These are phyloP conservation scores for Strobilomyces confusus DNA, from an alignment of 768 basidiomycete species.

Conservation along the genomic window DNA sequence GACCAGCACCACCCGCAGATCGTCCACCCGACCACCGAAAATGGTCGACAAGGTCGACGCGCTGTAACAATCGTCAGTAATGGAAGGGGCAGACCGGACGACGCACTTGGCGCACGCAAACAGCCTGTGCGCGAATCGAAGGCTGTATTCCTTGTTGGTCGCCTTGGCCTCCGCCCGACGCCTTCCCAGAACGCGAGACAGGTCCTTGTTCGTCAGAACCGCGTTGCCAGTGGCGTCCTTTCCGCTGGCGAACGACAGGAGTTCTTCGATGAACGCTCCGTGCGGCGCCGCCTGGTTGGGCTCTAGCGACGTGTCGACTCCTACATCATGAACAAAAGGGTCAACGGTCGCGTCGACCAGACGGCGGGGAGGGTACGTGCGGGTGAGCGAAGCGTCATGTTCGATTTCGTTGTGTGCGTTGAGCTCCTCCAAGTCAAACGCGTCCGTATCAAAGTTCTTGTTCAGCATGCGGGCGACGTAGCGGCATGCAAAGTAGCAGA, in stretches of 20 bases:
- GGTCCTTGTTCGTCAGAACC: constrained; percentile 53
- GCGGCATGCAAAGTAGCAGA: constrained; percentile 60
- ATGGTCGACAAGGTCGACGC: constrained; percentile 51
- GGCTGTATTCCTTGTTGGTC: constrained; percentile 54
- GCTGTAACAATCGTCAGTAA: constrained; percentile 31
- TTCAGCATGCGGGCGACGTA: constrained; percentile 54
- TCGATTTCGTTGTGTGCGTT: constrained; percentile 8
- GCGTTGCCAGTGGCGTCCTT: constrained; percentile 45
- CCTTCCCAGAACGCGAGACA: constrained; percentile 53
- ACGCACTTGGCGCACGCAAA: constrained; percentile 69
- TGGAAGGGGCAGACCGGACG: background rate
- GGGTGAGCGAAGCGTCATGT: constrained; percentile 17
- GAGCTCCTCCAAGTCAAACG: constrained; percentile 52
- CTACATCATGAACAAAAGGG: constrained; percentile 31
- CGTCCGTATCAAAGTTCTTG: constrained; percentile 52
- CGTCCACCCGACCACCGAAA: constrained; percentile 47
- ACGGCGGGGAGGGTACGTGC: constrained; percentile 13
- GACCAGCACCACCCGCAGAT: constrained; percentile 49
- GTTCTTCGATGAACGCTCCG: constrained; percentile 47
- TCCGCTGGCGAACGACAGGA: constrained; percentile 57
- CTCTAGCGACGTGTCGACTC: constrained; percentile 45
- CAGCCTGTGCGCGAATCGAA: constrained; percentile 49
- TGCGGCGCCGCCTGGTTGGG: constrained; percentile 54
- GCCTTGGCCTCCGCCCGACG: constrained; percentile 55
- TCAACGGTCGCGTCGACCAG: background rate